Evolutionary conservation across 805 yeast genomes (phyloP).

Genomic region (Wickerhamiella musiphila): DNA sequence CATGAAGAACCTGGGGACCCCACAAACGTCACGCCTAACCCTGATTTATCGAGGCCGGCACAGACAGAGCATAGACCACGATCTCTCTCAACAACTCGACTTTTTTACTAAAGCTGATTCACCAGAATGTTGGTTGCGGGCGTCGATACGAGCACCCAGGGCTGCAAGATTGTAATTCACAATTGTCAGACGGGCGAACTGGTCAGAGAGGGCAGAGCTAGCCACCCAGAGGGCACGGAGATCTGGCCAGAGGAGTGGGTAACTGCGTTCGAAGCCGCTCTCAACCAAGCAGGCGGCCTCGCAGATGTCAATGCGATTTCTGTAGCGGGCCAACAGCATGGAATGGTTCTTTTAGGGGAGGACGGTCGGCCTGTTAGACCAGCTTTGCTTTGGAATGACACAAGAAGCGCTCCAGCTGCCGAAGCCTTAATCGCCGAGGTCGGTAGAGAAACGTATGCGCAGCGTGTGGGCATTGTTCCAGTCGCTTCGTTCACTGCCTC

Average conservation of each 20-base stretch:
- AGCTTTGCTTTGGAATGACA: slow-evolving; percentile 16
- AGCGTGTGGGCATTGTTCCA: slow-evolving; percentile 15
- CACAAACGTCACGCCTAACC: too few relatives aligned
- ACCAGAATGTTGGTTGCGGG: slow-evolving; percentile 11
- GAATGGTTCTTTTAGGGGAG: slow-evolving; percentile 12
- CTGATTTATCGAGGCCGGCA: background rate
- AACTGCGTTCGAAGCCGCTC: slow-evolving; percentile 10
- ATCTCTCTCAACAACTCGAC: background rate
- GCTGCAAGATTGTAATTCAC: slow-evolving; percentile 13
- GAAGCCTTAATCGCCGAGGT: slow-evolving; percentile 10
- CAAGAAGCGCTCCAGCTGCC: slow-evolving; percentile 14
- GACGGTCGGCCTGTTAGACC: slow-evolving; percentile 12
- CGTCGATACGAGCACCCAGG: slow-evolving; percentile 16
- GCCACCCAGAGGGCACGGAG: slow-evolving; percentile 16
- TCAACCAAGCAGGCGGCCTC: slow-evolving; percentile 13
- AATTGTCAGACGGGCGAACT: slow-evolving; percentile 8
- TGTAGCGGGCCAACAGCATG: slow-evolving; percentile 17
- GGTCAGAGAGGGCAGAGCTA: slow-evolving; percentile 9
- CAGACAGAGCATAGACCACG: background rate
- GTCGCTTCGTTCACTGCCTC: slow-evolving; percentile 17
- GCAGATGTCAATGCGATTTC: slow-evolving; percentile 13
- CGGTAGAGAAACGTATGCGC: slow-evolving; percentile 14
- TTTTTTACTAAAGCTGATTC: background rate
- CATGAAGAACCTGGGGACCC: background rate
- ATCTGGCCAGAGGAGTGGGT: slow-evolving; percentile 15